A percentile compares a stretch with the other conserved stretches of the same genome.
phyloP scores from a whole-genome alignment of 129 eudicot genomes.

The Arctium lappa region DNA sequence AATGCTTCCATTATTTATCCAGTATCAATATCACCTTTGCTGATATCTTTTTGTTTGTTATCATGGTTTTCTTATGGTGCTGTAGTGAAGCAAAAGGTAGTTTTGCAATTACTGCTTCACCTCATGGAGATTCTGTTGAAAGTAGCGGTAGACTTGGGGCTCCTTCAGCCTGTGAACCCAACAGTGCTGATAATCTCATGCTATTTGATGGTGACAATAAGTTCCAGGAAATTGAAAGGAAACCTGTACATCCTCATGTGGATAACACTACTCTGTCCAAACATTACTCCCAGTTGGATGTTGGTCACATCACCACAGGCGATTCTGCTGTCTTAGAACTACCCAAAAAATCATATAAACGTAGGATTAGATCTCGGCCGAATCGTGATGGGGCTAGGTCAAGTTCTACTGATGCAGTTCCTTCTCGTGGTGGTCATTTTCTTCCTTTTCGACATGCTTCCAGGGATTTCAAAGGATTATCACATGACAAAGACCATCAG shows the following conservation, averaged over 20 bases:
- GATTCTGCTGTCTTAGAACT: conserved; percentile 61
- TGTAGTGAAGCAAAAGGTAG: conserved; percentile 96
- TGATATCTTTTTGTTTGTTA: background rate
- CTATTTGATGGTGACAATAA: conserved; percentile 67
- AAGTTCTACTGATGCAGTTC: conserved; percentile 45
- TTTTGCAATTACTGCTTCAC: conserved; percentile 78
- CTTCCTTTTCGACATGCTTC: conserved; percentile 52
- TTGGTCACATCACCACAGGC: conserved; percentile 39
- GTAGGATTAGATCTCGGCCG: conserved; percentile 73
- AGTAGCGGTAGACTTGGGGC: conserved; percentile 85
- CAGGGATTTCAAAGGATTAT: conserved; percentile 42
- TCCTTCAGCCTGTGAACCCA: conserved; percentile 65
- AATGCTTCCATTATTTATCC: background rate
- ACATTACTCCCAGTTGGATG: conserved; percentile 43
- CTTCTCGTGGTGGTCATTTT: conserved; percentile 41
- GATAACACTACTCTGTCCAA: conserved; percentile 34
- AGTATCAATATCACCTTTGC: background rate
- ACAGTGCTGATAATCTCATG: conserved; percentile 93
- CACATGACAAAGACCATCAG: conserved; percentile 41
- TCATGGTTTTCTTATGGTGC: conserved; percentile 15
- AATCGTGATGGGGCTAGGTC: conserved; percentile 72
- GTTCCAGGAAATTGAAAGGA: conserved; percentile 39
- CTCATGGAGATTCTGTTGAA: conserved; percentile 93
- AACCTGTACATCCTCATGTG: conserved; percentile 30
- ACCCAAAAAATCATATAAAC: conserved; percentile 79